phyloP scores from a whole-genome alignment of 805 yeast genomes.

The Debaryomyces maramus region DNA sequence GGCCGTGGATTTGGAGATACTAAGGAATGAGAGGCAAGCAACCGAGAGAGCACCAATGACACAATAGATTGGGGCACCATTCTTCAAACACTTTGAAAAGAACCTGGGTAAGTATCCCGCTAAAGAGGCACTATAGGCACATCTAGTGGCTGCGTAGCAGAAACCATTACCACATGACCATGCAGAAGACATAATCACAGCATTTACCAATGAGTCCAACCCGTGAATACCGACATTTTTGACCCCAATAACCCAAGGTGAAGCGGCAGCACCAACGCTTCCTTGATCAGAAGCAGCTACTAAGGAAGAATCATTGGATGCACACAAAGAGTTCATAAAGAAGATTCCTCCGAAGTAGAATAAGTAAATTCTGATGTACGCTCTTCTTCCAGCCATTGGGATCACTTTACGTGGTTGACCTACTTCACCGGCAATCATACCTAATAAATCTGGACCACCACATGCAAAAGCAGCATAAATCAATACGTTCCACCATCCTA shows the following conservation, averaged over 20 bases:
- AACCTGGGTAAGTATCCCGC: constrained; percentile 74
- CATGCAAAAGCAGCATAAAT: constrained; percentile 70
- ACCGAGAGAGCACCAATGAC: constrained; percentile 51
- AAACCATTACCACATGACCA: constrained; percentile 82
- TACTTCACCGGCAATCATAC: constrained; percentile 74
- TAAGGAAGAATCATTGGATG: constrained; percentile 54
- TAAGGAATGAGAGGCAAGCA: constrained; percentile 70
- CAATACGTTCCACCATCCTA: constrained; percentile 58
- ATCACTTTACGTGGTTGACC: constrained; percentile 62
- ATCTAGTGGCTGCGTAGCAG: constrained; percentile 74
- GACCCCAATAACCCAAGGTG: constrained; percentile 85
- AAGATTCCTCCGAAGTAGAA: constrained; percentile 64
- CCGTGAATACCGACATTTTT: constrained; percentile 63
- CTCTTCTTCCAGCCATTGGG: constrained; percentile 69
- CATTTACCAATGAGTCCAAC: constrained; percentile 75
- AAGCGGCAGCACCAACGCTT: constrained; percentile 55
- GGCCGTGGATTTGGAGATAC: constrained; percentile 55
- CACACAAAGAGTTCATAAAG: constrained; percentile 66
- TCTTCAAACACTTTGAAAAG: constrained; percentile 61
- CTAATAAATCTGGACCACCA: constrained; percentile 69
- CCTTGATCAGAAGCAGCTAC: constrained; percentile 51
- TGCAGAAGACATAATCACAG: constrained; percentile 72
- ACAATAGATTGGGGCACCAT: constrained; percentile 71
- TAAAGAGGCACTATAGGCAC: constrained; percentile 68
- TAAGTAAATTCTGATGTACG: constrained; percentile 65